Percentiles rank a stretch among this genome's conserved stretches.
These are phyloP conservation scores for Cenchrus purpureus DNA, from an alignment of 176 grass and related monocot genomes.

Conservation along the genomic window DNA sequence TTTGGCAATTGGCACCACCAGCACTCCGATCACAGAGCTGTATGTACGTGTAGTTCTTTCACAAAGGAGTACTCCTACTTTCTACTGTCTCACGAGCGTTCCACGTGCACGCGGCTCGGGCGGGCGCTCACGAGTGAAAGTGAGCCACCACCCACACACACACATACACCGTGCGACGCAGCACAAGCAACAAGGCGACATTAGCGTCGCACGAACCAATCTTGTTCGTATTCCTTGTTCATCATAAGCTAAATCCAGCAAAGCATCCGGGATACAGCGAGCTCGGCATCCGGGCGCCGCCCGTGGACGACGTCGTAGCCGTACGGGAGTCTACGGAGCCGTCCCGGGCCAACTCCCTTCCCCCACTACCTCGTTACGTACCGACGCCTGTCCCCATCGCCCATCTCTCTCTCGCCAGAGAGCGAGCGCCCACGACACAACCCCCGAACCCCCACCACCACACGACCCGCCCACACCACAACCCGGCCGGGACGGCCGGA, in stretches of 20 bases:
- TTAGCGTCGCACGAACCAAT: neutral
- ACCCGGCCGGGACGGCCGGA: neutral
- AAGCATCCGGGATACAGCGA: conserved; percentile 17
- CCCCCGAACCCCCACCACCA: neutral
- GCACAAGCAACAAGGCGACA: conserved; percentile 24
- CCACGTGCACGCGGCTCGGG: conserved; percentile 35
- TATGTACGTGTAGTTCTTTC: neutral
- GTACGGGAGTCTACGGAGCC: neutral
- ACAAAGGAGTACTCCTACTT: neutral
- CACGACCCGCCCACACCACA: neutral
- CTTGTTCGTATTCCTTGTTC: conserved; percentile 29
- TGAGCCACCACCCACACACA: too few species aligned
- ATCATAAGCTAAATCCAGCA: conserved; percentile 25
- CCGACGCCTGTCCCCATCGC: conserved; percentile 24
- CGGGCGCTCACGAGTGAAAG: conserved; percentile 24
- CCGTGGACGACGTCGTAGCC: neutral
- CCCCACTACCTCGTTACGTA: conserved; percentile 30
- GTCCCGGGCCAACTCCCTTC: conserved; percentile 8
- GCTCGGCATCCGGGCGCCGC: neutral
- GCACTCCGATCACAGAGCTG: neutral
- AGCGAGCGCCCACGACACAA: conserved; percentile 20
- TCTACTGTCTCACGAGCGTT: neutral
- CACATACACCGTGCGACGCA: neutral
- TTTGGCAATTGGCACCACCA: neutral
- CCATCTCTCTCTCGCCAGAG: neutral